A percentile compares a stretch with the other conserved stretches of the same genome.
Evolutionary conservation across 2,329 filamentous ascomycete species (phyloP).

Genomic region (Monascus ruber): DNA sequence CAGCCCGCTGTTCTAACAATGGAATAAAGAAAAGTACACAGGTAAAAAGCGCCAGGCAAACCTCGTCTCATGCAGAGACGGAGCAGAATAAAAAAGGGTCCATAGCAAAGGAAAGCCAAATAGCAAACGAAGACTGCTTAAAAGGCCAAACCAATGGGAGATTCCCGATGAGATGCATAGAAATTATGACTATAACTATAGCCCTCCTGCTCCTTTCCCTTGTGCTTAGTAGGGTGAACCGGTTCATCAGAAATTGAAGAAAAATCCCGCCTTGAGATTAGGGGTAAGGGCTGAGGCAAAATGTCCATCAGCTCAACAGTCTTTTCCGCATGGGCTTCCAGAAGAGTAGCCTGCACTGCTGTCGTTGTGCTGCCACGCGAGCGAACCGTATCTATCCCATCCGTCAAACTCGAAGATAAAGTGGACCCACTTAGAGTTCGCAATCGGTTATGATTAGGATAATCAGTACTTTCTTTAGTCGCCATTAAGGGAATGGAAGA

Average conservation of each 20-base stretch:
- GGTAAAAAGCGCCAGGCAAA: too few relatives aligned
- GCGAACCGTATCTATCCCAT: constrained; percentile 10
- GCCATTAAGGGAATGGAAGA: too few relatives aligned
- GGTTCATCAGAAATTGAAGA: not conserved
- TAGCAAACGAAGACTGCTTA: constrained; percentile 6
- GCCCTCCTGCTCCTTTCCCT: constrained; percentile 11
- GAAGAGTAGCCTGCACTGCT: constrained; percentile 6
- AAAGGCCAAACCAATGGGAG: constrained; percentile 21
- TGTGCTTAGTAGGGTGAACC: constrained; percentile 14
- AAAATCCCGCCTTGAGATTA: constrained; percentile 3
- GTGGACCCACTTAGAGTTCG: constrained; percentile 28
- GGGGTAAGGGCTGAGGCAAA: constrained; percentile 1
- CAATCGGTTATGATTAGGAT: constrained; percentile 3
- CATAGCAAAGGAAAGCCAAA: not conserved
- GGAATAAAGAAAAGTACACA: too few relatives aligned
- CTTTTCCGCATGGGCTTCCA: constrained; percentile 8
- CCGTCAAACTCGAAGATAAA: constrained; percentile 17
- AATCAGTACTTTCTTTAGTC: too few relatives aligned
- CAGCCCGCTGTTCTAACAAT: too few relatives aligned
- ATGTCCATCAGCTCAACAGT: constrained; percentile 7
- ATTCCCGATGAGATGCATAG: constrained; percentile 10
- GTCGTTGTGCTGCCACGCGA: constrained; percentile 15
- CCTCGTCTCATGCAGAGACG: too few relatives aligned
- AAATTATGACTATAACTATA: constrained; percentile 3
- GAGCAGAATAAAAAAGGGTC: too few relatives aligned